Evolutionary conservation across 1,139 yeast genomes (phyloP), one percentile per base, ranked within the genome.

Genomic region (Kurtzmaniella quercitrusa): DNA sequence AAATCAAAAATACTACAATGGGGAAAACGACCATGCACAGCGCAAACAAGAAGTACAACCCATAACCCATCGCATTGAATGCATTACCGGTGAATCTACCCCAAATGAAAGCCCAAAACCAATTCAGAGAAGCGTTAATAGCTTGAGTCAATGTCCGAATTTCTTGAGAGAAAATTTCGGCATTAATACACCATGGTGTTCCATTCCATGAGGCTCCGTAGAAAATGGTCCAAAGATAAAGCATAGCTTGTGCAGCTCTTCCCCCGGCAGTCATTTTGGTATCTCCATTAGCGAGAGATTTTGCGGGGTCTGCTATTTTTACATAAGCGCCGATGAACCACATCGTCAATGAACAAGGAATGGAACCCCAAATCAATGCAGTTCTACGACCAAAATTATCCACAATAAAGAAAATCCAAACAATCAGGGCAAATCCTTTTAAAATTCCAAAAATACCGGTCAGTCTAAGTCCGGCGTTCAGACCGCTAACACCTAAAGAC

Each of bases 401-500:
- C 23, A 77, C 74, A 21, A 75, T 56, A 46, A 68, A 67, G 46
- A 75, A 62, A 2, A 76, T 71, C 69, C 77, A 69, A 12, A 66
- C 46, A 16, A 75, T 57, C 3, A 78, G 65, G 1, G 75, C 65
- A 4, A 64, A 54, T 8, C 74, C 71, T 50, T 78, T 77, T 37
- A 75, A 62, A 27, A 78, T 62, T 34, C 85, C 81, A 57, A 79
- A 80, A 39, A 79, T 68, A 46, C 85, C 85, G 3, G 85, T 81
- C 12, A 82, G 74, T 39, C 77, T 64, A 39, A 80, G 64, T 1
- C 80, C 70, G 2, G 82, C 70, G 41, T 59, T 58, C 4, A 62
- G 46, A 1, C 67, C 66, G 39, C 44, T 52, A 2, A 65, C 57
- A 12, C 70, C 70, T 36, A 65, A 54, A 2, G 67, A 61, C 43